A percentile compares a stretch with the other conserved stretches of the same genome.
phyloP scores from a whole-genome alignment of 345 rosid species.

The Eucalyptus cladocalyx region DNA sequence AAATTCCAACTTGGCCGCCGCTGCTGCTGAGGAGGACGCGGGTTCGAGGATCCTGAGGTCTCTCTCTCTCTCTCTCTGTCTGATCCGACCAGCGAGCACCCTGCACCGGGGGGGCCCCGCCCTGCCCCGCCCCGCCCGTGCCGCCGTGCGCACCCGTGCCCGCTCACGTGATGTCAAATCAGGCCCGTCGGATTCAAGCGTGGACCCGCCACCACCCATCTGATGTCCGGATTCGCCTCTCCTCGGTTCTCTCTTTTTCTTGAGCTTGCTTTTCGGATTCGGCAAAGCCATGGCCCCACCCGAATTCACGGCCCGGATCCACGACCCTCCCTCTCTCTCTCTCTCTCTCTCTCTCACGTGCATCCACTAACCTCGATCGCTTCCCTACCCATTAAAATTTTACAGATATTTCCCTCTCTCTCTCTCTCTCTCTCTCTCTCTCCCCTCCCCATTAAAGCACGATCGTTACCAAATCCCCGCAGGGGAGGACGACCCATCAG shows the following conservation, averaged over 20 bases:
- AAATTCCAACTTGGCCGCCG: neutral
- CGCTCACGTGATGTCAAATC: conserved; percentile 19
- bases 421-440: neutral
- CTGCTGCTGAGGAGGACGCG: too few relatives aligned
- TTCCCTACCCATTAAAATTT: neutral
- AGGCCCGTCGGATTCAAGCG: neutral
- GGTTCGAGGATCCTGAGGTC: neutral
- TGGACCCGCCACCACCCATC: neutral
- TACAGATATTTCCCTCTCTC: neutral
- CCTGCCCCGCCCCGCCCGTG: neutral
- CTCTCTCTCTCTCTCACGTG: conserved; percentile 26
- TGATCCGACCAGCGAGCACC: neutral
- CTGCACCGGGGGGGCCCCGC: neutral
- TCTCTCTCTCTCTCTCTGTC: neutral
- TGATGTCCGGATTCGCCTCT: conserved; percentile 10
- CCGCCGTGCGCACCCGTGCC: neutral
- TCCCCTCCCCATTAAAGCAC: neutral
- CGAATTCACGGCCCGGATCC: conserved; percentile 25
- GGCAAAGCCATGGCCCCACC: conserved; percentile 14
- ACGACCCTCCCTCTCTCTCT: neutral
- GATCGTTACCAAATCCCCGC: neutral
- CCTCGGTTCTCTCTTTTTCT: conserved; percentile 1
- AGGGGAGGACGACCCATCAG: neutral
- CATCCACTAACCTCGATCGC: neutral
- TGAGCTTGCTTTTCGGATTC: conserved; percentile 12